Percentiles rank a stretch among this genome's conserved stretches.
These are phyloP conservation scores for Blastobotrys capitulatus DNA, from an alignment of 1,139 yeast genomes.

Conservation along the genomic window DNA sequence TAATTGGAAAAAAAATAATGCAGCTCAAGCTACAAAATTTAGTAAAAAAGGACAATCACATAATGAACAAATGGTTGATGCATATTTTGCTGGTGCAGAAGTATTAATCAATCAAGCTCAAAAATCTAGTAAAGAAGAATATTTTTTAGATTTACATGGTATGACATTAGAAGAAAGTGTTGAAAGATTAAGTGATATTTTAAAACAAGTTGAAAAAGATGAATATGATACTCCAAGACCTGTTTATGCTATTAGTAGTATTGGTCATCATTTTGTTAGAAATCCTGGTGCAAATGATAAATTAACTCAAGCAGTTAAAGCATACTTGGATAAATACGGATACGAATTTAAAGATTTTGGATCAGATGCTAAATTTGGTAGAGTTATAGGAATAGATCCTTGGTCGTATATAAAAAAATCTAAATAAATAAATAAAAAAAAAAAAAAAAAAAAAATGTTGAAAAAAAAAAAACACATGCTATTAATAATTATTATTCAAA, in stretches of 20 bases:
- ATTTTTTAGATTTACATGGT: constrained; percentile 39
- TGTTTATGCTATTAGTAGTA: constrained; percentile 30
- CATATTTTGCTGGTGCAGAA: constrained; percentile 25
- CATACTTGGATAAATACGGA: constrained; percentile 33
- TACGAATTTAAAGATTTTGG: constrained; percentile 34
- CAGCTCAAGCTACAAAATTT: constrained; percentile 35
- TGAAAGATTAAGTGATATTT: constrained; percentile 26
- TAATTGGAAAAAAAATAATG: constrained; percentile 35
- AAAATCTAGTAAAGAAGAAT: constrained; percentile 22
- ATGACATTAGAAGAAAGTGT: constrained; percentile 35
- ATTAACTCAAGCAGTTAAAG: constrained; percentile 28
- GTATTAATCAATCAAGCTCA: constrained; percentile 21
- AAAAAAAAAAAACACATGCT: background rate
- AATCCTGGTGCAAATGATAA: constrained; percentile 26
- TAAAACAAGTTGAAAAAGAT: constrained; percentile 26
- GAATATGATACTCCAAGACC: constrained; percentile 25
- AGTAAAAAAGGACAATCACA: constrained; percentile 35
- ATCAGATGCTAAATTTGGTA: constrained; percentile 31
- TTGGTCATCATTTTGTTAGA: constrained; percentile 29
- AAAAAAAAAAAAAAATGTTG: background rate
- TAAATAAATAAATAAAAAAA: background rate
- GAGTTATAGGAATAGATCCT: constrained; percentile 37
- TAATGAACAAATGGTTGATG: constrained; percentile 27
- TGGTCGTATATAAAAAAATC: constrained; percentile 29
- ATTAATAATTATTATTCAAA: constrained; percentile 2